Base-by-base conservation (phyloP, 169 alveolate species). In the Cryptosporidium ubiquitum region DNA sequence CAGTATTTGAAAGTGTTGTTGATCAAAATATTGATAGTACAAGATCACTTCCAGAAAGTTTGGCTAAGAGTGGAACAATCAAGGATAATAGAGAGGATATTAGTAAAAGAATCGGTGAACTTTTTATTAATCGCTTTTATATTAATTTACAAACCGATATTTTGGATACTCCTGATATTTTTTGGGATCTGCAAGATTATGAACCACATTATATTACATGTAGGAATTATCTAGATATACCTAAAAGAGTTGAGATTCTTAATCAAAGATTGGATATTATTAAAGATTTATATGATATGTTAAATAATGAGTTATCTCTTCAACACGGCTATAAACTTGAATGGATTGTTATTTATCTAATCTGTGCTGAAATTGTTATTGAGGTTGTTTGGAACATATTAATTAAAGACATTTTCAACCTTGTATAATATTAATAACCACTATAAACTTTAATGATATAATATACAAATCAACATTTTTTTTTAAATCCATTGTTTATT, bases 181-280 rank as follows among this genome's bases (percentile, higher is more conserved):
- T 95, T 91, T 95, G 97, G 97, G 97, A 95, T 69, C 85, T 91
- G 33, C 96, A 95, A 47, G 97, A 94, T 84, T 95, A 91, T 84
- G 96, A 94, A 18, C 94, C 93, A 37, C 93, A 93, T 68, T 95
- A 95, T 64, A 92, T 91, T n/a, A 61, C 91, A 51, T 92, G 94
- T 73, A 73, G 97, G 39, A 85, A 93, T 51, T 95, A 95, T 57
- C 68, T 95, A 58, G 97, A 95, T 47, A 94, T 95, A 31, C 96
- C 96, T 14, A 95, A 94, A 68, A 91, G 97, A 52, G 96, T 94
- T 33, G 97, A 92, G 31, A 93, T 94, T 64, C 91, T 95, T 40
- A 95, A 95, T 52, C 96, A 95, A 70, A 86, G 96, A 42, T 55
- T 95, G 26, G 97, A 95, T 58, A 94, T 95, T 35, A 93, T 95